These are phyloP conservation scores for Sporothrix dimorphospora DNA, from an alignment of 2,329 filamentous ascomycete genomes.

Conservation along the genomic window DNA sequence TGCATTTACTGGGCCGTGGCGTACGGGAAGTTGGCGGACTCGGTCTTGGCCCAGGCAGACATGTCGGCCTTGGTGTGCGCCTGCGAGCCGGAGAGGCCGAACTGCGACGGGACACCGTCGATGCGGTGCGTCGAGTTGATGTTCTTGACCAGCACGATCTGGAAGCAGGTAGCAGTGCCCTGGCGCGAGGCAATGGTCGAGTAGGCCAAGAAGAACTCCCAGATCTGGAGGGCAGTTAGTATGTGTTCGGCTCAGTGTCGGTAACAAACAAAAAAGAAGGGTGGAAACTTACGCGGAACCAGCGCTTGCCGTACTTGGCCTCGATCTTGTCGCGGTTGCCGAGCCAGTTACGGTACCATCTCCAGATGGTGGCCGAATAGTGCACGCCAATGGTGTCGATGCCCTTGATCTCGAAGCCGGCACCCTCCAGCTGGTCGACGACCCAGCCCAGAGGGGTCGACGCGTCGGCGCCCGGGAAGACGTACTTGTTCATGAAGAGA, in stretches of 20 bases:
- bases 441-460: constrained; percentile 91
- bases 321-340: constrained; percentile 89
- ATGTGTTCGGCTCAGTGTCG: too few relatives aligned
- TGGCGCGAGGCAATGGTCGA: constrained; percentile 84
- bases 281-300: constrained; percentile 78
- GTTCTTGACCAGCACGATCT: constrained; percentile 87
- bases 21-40: constrained; percentile 40
- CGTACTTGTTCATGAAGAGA: constrained; percentile 99
- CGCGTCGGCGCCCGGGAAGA: constrained; percentile 96
- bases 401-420: constrained; percentile 87
- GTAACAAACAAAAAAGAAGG: constrained; percentile 7
- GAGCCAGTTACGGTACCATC: constrained; percentile 99
- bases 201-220: constrained; percentile 89
- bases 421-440: constrained; percentile 79
- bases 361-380: constrained; percentile 95
- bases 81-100: constrained; percentile 66
- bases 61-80: constrained; percentile 44
- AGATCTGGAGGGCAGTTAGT: constrained; percentile 60
- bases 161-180: constrained; percentile 82
- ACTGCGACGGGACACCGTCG: constrained; percentile 72
- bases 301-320: constrained; percentile 92
- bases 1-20: constrained; percentile 36
- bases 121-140: constrained; percentile 83
- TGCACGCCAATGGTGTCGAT: constrained; percentile 95
- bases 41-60: constrained; percentile 40